Base-by-base conservation (phyloP, 2,329 filamentous ascomycete genomes). In the Pseudopyrenochaeta lycopersici region DNA sequence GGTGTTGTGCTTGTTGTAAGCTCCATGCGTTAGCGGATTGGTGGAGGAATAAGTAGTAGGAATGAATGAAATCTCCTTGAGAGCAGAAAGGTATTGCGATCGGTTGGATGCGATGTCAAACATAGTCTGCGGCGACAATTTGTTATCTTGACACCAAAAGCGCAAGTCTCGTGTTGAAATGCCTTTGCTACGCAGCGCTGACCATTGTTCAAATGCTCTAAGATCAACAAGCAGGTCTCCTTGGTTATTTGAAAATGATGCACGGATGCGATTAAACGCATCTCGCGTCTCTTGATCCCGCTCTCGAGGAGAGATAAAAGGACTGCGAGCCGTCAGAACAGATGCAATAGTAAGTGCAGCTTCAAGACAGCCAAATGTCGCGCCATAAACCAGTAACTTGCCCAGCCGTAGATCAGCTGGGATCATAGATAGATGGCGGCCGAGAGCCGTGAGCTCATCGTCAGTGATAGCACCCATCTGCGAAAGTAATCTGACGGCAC, bases 351-450 rank as follows among this genome's bases (percentile, higher is more conserved):
- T 92, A 49, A 98, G 84, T 62, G 90, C 92, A 46, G 94, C 88
- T 67, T 97, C 92, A 6, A 98, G 83, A 69, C 94, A 98, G 30
- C 91, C 91, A 69, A 99, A 98, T 52, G 96, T 92, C 14, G 92
- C 90, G 5, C 95, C 95, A 70, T 96, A 97, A 3, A 99, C 91
- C 84, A 99, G 92, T 30, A 99, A 83, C 76, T 99, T 99, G 40
- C 91, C 92, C 73, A 92, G 96, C 23, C 94, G 88, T 42, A 99
- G 82, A 70, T 99, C 95, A 0, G 94, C 91, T 1, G 95, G 95
- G 45, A 99, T 92, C 86, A 96, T 91, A 15, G 93, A 90, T n/a
- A 99, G 82, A 77, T 98, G 95, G 47, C 90, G 88, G 33, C 95
- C 95, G 41, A 99, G 87, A 2, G 93, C 92, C 0, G 95, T 98